phyloP scores from a whole-genome alignment of 768 basidiomycete species.

The Tulasnella sp. region DNA sequence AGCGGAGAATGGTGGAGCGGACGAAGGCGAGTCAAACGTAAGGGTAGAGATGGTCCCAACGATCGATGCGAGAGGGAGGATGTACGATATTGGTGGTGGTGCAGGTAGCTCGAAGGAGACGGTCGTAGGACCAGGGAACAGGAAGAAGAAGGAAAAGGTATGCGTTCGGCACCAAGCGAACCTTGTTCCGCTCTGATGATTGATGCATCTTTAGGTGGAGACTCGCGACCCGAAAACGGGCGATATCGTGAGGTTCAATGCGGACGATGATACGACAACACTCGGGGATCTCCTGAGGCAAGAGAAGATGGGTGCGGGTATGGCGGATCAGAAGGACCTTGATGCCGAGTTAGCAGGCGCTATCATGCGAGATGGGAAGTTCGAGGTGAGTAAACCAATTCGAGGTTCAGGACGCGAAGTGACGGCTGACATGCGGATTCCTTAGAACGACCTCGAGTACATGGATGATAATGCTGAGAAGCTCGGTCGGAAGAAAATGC shows the following conservation, averaged over 20 bases:
- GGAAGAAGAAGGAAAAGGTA: constrained; percentile 67
- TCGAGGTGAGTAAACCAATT: constrained; percentile 41
- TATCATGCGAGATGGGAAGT: constrained; percentile 81
- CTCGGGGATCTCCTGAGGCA: constrained; percentile 84
- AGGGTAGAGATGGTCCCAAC: constrained; percentile 80
- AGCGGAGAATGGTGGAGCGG: constrained; percentile 29
- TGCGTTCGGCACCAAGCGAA: neutral
- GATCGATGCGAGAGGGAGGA: constrained; percentile 64
- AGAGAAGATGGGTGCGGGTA: constrained; percentile 81
- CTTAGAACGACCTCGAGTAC: constrained; percentile 79
- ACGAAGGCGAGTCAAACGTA: constrained; percentile 27
- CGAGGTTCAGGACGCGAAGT: neutral
- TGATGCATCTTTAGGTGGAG: constrained; percentile 50
- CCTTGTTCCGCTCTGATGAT: neutral
- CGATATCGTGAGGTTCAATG: constrained; percentile 77
- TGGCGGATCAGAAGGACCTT: constrained; percentile 81
- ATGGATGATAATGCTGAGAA: constrained; percentile 95
- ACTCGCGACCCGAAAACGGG: constrained; percentile 86
- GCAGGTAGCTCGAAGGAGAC: constrained; percentile 17
- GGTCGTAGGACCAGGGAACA: constrained; percentile 61
- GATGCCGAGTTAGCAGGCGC: constrained; percentile 83
- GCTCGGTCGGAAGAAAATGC: constrained; percentile 88
- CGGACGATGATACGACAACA: constrained; percentile 78
- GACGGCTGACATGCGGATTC: too few species aligned
- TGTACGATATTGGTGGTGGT: constrained; percentile 87